A percentile compares a stretch with the other conserved stretches of the same genome.
Evolutionary conservation across 202 grass and related monocot genomes (phyloP).

Genomic region (Panicum virgatum): DNA sequence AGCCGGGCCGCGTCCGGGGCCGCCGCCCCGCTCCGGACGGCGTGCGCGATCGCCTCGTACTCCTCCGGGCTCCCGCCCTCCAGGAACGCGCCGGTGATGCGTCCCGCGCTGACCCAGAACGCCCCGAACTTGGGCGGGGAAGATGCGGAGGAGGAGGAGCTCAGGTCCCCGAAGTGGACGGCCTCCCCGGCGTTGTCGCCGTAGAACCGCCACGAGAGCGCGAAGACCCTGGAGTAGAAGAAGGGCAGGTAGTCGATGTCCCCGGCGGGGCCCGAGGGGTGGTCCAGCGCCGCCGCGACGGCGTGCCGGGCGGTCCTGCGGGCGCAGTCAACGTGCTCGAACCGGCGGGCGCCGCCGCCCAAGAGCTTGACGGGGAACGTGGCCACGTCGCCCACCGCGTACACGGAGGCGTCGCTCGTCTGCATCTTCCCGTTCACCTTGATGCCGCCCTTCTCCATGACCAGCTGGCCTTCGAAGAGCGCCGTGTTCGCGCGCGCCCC

Average conservation of each 20-base stretch:
- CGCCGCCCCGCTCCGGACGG: constrained; percentile 33
- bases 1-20: constrained; percentile 51
- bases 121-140: constrained; percentile 55
- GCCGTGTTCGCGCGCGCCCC: constrained; percentile 67
- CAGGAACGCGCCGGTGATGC: constrained; percentile 62
- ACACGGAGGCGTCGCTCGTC: constrained; percentile 72
- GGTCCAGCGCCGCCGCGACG: constrained; percentile 58
- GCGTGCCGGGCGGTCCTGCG: constrained; percentile 76
- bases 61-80: constrained; percentile 70
- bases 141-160: constrained; percentile 28
- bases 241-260: constrained; percentile 72
- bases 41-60: constrained; percentile 55
- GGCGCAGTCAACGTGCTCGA: constrained; percentile 89
- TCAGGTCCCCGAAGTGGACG: constrained; percentile 62
- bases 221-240: constrained; percentile 92
- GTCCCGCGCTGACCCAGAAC: constrained; percentile 55
- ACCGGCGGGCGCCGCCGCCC: constrained; percentile 49
- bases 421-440: constrained; percentile 83
- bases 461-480: constrained; percentile 64
- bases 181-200: constrained; percentile 69
- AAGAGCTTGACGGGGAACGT: constrained; percentile 70
- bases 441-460: constrained; percentile 72
- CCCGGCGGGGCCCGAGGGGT: constrained; percentile 19
- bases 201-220: constrained; percentile 84
- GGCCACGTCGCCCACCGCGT: constrained; percentile 84